phyloP scores from a whole-genome alignment of 164 flowering plant species.

The Aristolochia californica region DNA sequence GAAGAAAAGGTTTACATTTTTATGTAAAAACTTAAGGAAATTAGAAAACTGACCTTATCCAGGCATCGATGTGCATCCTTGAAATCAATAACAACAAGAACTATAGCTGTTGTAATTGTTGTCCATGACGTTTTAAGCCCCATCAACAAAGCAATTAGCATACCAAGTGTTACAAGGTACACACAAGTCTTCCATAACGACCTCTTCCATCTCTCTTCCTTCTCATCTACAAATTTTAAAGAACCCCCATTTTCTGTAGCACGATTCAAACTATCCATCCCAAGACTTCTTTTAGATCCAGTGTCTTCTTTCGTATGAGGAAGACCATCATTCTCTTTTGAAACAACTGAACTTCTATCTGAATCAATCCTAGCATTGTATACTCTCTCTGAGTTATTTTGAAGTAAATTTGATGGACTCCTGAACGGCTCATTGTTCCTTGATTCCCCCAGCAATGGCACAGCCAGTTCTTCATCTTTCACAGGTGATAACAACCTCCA shows the following conservation, averaged over 20 bases:
- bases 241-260: too few species aligned
- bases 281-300: neutral
- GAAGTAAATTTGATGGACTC: slow-evolving; percentile 19
- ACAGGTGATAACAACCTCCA: slow-evolving; percentile 48
- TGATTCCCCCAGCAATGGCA: slow-evolving; percentile 18
- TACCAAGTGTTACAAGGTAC: slow-evolving; percentile 72
- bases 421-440: slow-evolving; percentile 30
- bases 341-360: slow-evolving; percentile 20
- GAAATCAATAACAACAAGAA: slow-evolving; percentile 85
- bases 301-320: neutral
- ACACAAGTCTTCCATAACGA: slow-evolving; percentile 59
- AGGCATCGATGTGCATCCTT: slow-evolving; percentile 76
- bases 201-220: slow-evolving; percentile 39
- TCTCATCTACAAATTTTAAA: slow-evolving; percentile 15
- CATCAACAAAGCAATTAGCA: slow-evolving; percentile 58
- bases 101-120: slow-evolving; percentile 80
- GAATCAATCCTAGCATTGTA: slow-evolving; percentile 18
- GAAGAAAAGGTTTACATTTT: neutral
- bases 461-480: slow-evolving; percentile 43
- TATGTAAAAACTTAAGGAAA: neutral
- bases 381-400: slow-evolving; percentile 16
- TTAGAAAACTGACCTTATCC: slow-evolving; percentile 48
- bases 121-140: slow-evolving; percentile 95
- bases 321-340: slow-evolving; percentile 15
- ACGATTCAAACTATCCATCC: neutral